These are phyloP conservation scores for Euptelea pleiosperma DNA, from an alignment of 164 flowering plant genomes.

Conservation along the genomic window DNA sequence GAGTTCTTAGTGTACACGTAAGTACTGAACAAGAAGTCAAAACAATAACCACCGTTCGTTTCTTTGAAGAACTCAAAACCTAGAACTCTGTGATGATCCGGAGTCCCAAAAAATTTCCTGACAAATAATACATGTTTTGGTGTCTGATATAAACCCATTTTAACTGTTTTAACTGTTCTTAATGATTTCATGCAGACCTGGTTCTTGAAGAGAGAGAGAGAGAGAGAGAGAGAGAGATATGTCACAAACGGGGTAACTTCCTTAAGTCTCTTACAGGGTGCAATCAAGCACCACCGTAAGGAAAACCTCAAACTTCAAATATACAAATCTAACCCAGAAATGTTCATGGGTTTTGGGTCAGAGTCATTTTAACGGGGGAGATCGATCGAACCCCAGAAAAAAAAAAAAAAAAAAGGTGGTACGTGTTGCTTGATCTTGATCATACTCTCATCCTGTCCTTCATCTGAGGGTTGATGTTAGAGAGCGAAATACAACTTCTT, in stretches of 20 bases:
- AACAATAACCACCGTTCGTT: too few species aligned
- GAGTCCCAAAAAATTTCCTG: too few species aligned
- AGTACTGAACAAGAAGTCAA: too few species aligned
- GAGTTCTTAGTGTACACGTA: too few species aligned
- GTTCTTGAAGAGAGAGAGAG: background rate
- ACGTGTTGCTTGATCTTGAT: constrained; percentile 24
- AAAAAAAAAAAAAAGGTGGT: constrained; percentile 24
- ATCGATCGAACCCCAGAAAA: background rate
- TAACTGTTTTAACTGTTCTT: background rate
- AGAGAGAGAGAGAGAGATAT: background rate
- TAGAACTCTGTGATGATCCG: too few species aligned
- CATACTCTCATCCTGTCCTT: constrained; percentile 1
- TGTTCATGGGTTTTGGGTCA: constrained; percentile 29
- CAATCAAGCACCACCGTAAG: constrained; percentile 38
- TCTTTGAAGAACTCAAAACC: too few species aligned
- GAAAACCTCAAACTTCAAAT: constrained; percentile 27
- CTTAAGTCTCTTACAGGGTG: constrained; percentile 46
- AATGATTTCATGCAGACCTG: background rate
- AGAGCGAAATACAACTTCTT: constrained; percentile 58
- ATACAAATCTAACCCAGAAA: constrained; percentile 30
- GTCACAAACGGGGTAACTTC: too few species aligned
- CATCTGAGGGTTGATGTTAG: constrained; percentile 50
- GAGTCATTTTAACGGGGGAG: constrained; percentile 8
- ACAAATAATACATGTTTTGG: too few species aligned
- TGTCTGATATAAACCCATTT: background rate